Base-by-base conservation (phyloP, 2,329 filamentous ascomycete species). In the Fusarium temperatum region DNA sequence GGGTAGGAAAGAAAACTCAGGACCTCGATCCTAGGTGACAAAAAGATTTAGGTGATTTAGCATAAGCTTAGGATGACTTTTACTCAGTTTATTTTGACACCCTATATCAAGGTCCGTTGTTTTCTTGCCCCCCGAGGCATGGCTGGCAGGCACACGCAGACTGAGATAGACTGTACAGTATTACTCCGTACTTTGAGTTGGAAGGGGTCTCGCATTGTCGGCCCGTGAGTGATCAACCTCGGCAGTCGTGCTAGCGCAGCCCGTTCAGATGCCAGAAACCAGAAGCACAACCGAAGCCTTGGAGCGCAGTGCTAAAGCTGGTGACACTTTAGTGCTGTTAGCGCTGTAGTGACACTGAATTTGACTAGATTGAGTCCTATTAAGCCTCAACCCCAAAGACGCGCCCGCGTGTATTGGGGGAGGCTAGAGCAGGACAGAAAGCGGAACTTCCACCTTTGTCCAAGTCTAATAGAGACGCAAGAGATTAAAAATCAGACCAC, bases 401-500 rank as follows among this genome's bases (percentile, higher is more conserved):
- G 67, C 58, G 68, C 72, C 54, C 61, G 57, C 68, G 48, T 60
- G 41, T 59, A 61, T 66, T 57, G 42, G 56, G 72, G 28, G 48
- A 66, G 55, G 60, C 62, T 66, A 70, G 48, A 47, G 32, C 47
- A 62, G 63, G 55, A 64, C 48, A 61, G 35, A 66, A 51, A 63
- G 51, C 72, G 68, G 68, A 75, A 73, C 74, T 75, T 68, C 65
- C 68, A 70, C 70, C 71, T 68, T 68, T n/a, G 62, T 50, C 51
- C 56, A 66, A 55, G 53, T 65, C 62, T 60, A 75, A 60, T 58
- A 69, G 45, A 53, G 66, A 66, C 67, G 51, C 75, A 74, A 78
- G 75, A 79, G 74, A 78, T 78, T 78, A 74, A 63, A 61, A 61
- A 77, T 79, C 77, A 78, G 74, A 51, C 77, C 78, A 79, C 68